A percentile compares a stretch with the other conserved stretches of the same genome.
Evolutionary conservation across 208 protist species (phyloP).

Genomic region (Trypanosoma lewisi): DNA sequence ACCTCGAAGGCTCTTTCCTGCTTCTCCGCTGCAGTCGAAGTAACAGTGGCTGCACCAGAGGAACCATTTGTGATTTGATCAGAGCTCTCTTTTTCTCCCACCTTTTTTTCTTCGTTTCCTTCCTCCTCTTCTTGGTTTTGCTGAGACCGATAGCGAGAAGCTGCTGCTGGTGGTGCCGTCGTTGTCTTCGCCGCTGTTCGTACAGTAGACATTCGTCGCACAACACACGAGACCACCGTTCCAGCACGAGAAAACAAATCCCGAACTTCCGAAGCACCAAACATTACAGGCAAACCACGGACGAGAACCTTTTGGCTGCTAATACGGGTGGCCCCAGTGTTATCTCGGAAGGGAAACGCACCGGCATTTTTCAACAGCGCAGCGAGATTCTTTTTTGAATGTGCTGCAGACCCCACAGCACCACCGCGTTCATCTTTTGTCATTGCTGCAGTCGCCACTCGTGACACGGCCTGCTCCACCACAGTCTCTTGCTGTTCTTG

Average conservation of each 20-base stretch:
- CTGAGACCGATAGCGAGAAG: slow-evolving; percentile 25
- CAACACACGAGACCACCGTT: slow-evolving; percentile 54
- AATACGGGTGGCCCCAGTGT: slow-evolving; percentile 38
- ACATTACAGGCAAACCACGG: slow-evolving; percentile 56
- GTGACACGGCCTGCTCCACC: slow-evolving; percentile 13
- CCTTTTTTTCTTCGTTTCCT: not conserved
- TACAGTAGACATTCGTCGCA: slow-evolving; percentile 27
- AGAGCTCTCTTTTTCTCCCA: not conserved
- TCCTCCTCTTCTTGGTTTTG: slow-evolving; percentile 12
- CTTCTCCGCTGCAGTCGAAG: not conserved
- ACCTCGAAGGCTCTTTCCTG: slow-evolving; percentile 58
- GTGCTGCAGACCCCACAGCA: not conserved
- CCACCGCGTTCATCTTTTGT: not conserved
- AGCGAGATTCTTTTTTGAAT: slow-evolving; percentile 19
- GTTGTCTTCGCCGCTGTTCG: not conserved
- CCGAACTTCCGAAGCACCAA: slow-evolving; percentile 59
- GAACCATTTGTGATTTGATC: not conserved
- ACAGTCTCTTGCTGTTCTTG: not conserved
- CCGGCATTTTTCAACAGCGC: slow-evolving; percentile 19
- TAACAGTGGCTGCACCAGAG: not conserved
- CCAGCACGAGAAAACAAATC: slow-evolving; percentile 44
- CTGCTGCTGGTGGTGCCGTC: not conserved
- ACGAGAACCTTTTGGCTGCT: slow-evolving; percentile 47
- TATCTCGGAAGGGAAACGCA: slow-evolving; percentile 49
- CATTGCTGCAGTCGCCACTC: slow-evolving; percentile 21